Conservation (phyloP, 352 stramenopile genomes). For the Pythium plurisporium region DNA sequence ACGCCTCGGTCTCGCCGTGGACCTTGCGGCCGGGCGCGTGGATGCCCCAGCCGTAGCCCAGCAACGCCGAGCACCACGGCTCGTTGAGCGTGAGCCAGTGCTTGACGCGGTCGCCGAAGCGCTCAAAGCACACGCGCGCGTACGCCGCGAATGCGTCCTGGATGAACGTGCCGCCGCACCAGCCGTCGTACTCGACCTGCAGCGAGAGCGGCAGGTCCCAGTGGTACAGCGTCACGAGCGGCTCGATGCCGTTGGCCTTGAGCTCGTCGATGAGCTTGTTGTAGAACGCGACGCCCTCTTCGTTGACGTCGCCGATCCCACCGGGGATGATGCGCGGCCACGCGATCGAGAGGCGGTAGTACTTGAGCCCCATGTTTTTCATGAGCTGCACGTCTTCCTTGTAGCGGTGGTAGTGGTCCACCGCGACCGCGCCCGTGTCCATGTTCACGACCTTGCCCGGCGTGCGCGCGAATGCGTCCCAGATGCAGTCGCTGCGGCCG, state of each 20-base stretch:
- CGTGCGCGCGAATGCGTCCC: conserved; percentile 43
- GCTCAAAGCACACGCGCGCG: conserved; percentile 82
- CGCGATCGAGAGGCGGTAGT: conserved; percentile 92
- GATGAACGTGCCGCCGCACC: conserved; percentile 48
- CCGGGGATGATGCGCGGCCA: conserved; percentile 87
- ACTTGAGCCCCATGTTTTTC: conserved; percentile 82
- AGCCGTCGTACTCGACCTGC: conserved; percentile 60
- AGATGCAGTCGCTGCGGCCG: conserved; percentile 86
- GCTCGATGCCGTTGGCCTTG: conserved; percentile 59
- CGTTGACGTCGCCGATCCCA: conserved; percentile 58
- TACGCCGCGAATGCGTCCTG: conserved; percentile 78
- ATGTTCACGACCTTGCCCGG: conserved; percentile 22
- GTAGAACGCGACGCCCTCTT: conserved; percentile 89
- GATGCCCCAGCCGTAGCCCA: conserved; percentile 54
- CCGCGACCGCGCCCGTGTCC: conserved; percentile 71
- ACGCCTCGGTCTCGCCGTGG: conserved; percentile 27
- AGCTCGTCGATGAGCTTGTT: conserved; percentile 88
- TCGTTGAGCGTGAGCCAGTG: conserved; percentile 86
- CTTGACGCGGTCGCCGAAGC: conserved; percentile 90
- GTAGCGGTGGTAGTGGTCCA: conserved; percentile 92
- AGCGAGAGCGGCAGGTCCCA: conserved; percentile 92
- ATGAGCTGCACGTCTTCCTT: conserved; percentile 91
- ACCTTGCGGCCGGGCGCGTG: conserved; percentile 42
- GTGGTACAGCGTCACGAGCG: conserved; percentile 93
- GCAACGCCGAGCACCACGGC: conserved; percentile 49